Percentiles rank a stretch among this genome's conserved stretches.
These are phyloP conservation scores for Colletotrichum noveboracense DNA, from an alignment of 2,329 filamentous ascomycete species.

Conservation along the genomic window DNA sequence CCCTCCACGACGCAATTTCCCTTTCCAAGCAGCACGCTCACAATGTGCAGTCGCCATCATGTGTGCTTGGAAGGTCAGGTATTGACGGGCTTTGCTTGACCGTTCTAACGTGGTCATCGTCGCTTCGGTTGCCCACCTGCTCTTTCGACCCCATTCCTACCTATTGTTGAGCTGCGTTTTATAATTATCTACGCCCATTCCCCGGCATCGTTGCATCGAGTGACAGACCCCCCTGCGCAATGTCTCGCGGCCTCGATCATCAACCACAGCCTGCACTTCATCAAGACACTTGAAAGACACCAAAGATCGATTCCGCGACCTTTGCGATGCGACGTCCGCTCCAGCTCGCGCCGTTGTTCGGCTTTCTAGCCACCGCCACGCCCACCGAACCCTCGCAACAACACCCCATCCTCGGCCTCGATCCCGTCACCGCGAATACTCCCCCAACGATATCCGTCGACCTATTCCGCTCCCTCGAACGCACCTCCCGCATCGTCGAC, in stretches of 20 bases:
- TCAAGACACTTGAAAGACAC: background rate
- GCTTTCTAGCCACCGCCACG: background rate
- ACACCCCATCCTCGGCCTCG: background rate
- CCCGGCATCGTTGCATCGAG: background rate
- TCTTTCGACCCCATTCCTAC: background rate
- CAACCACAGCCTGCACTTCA: background rate
- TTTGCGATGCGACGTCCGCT: background rate
- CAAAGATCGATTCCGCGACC: background rate
- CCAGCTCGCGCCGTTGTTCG: slow-evolving; percentile 1
- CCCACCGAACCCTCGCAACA: background rate
- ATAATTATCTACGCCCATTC: background rate
- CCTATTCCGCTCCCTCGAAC: slow-evolving; percentile 84
- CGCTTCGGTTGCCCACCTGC: background rate
- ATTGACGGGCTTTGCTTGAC: background rate
- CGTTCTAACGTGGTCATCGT: background rate
- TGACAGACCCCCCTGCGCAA: background rate
- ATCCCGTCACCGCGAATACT: background rate
- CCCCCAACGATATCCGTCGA: slow-evolving; percentile 52
- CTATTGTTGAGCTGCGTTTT: background rate
- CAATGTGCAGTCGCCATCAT: slow-evolving; percentile 14
- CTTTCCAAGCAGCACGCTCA: background rate
- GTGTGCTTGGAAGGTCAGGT: slow-evolving; percentile 1
- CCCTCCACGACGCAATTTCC: background rate
- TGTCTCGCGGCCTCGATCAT: background rate
- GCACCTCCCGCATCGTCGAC: slow-evolving; percentile 89